A percentile compares a stretch with the other conserved stretches of the same genome.
Evolutionary conservation across 306 rosid species (phyloP).

Genomic region (Elaeagnus macrophylla): DNA sequence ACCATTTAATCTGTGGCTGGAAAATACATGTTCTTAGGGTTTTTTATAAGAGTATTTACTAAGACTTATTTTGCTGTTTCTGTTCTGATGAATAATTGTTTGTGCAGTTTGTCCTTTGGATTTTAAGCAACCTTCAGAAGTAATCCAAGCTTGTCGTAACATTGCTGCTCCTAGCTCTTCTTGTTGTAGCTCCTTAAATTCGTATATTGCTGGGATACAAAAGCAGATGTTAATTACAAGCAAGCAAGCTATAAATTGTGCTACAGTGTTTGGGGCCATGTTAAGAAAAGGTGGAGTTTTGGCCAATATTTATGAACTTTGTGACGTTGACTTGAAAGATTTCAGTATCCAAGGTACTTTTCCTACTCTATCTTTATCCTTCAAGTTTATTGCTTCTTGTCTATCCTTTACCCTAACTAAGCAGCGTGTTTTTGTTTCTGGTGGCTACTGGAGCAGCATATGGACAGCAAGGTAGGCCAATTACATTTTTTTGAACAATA

Average conservation of each 20-base stretch:
- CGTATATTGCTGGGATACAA: slow-evolving; percentile 73
- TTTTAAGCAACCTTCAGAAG: slow-evolving; percentile 75
- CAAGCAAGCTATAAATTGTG: slow-evolving; percentile 90
- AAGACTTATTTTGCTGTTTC: too few relatives aligned
- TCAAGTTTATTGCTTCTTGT: slow-evolving; percentile 7
- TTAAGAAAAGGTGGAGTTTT: slow-evolving; percentile 81
- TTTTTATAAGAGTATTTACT: too few relatives aligned
- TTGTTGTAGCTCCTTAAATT: slow-evolving; percentile 81
- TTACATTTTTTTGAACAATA: slow-evolving; percentile 15
- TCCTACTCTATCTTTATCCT: slow-evolving; percentile 12
- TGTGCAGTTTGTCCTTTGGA: slow-evolving; percentile 83
- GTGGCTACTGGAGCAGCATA: slow-evolving; percentile 46
- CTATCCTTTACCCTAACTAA: slow-evolving; percentile 21
- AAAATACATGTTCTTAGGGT: too few relatives aligned
- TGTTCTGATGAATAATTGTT: too few relatives aligned
- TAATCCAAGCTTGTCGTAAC: slow-evolving; percentile 66
- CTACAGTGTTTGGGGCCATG: slow-evolving; percentile 83
- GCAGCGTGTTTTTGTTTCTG: slow-evolving; percentile 11
- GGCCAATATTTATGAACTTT: slow-evolving; percentile 78
- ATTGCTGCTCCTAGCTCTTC: slow-evolving; percentile 87
- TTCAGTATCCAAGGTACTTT: slow-evolving; percentile 84
- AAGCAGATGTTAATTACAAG: slow-evolving; percentile 92
- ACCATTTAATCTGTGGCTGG: too few relatives aligned
- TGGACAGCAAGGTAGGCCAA: slow-evolving; percentile 63
- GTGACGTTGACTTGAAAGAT: slow-evolving; percentile 96